These are phyloP conservation scores for Hypoxylon sp. DNA, from an alignment of 2,329 filamentous ascomycete genomes.

Conservation along the genomic window DNA sequence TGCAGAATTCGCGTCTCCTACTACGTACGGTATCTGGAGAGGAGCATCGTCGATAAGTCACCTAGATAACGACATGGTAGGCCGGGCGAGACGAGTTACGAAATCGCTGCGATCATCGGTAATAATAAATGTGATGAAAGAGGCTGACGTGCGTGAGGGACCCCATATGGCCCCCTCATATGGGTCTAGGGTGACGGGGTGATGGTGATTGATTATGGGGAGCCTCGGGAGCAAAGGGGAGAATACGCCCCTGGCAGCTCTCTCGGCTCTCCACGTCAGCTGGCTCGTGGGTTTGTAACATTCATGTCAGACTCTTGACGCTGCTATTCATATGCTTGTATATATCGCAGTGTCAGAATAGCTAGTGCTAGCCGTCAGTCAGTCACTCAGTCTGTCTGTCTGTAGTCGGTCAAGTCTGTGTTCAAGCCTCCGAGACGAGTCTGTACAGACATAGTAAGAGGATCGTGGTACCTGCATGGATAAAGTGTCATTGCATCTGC, in stretches of 20 bases:
- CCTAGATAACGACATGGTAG: slow-evolving; percentile 14
- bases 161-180: too few relatives aligned
- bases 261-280: background rate
- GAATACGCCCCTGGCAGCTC: slow-evolving; percentile 5
- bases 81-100: slow-evolving; percentile 28
- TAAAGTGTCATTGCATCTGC: slow-evolving; percentile 37
- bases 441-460: too few relatives aligned
- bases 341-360: too few relatives aligned
- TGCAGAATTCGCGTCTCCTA: background rate
- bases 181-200: slow-evolving; percentile 15
- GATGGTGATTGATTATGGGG: slow-evolving; percentile 24
- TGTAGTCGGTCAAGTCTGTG: too few relatives aligned
- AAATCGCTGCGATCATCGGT: slow-evolving; percentile 33
- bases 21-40: too few relatives aligned
- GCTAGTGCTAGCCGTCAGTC: too few relatives aligned
- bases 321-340: background rate
- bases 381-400: too few relatives aligned
- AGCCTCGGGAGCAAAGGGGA: slow-evolving; percentile 9
- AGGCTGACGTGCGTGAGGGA: slow-evolving; percentile 19
- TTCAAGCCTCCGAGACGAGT: too few relatives aligned
- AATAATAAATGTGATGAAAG: slow-evolving; percentile 26
- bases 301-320: slow-evolving; percentile 9
- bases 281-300: background rate
- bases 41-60: background rate
- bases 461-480: slow-evolving; percentile 39